Percentiles rank a stretch among this genome's conserved stretches.
Conservation (phyloP, 73 alveolate species). For the Paraurostyla sp. region DNA sequence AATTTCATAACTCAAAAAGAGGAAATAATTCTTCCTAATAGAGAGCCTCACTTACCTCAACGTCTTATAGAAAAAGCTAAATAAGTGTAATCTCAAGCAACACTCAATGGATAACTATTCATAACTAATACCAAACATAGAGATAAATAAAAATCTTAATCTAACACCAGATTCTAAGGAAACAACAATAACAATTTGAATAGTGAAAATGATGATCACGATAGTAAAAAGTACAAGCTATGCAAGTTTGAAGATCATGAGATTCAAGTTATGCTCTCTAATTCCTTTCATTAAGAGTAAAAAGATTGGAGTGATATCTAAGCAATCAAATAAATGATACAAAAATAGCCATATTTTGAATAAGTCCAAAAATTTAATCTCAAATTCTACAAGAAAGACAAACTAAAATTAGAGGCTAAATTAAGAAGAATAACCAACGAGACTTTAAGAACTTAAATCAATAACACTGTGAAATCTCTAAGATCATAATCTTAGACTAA, state of each 20-base stretch:
- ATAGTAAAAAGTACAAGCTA: neutral
- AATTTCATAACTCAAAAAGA: conserved; percentile 19
- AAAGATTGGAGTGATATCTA: neutral
- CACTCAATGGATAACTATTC: neutral
- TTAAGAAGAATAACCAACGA: neutral
- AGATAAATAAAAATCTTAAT: neutral
- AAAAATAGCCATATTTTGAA: conserved; percentile 33
- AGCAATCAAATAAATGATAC: neutral
- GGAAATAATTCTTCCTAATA: neutral
- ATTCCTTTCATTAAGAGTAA: neutral
- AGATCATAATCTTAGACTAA: neutral
- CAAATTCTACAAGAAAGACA: conserved; percentile 9
- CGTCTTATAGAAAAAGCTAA: neutral
- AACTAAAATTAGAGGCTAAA: neutral
- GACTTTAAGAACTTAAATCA: neutral
- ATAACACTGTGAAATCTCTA: neutral
- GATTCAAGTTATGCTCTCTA: neutral
- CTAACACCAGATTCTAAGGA: no score
- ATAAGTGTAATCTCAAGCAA: neutral
- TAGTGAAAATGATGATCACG: neutral
- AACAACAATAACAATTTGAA: neutral
- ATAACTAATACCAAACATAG: neutral
- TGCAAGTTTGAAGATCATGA: conserved; percentile 48
- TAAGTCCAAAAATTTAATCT: neutral
- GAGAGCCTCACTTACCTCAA: neutral